Conservation (phyloP, 2,329 filamentous ascomycete species). For the Hymenotorrendiella dingleyae region DNA sequence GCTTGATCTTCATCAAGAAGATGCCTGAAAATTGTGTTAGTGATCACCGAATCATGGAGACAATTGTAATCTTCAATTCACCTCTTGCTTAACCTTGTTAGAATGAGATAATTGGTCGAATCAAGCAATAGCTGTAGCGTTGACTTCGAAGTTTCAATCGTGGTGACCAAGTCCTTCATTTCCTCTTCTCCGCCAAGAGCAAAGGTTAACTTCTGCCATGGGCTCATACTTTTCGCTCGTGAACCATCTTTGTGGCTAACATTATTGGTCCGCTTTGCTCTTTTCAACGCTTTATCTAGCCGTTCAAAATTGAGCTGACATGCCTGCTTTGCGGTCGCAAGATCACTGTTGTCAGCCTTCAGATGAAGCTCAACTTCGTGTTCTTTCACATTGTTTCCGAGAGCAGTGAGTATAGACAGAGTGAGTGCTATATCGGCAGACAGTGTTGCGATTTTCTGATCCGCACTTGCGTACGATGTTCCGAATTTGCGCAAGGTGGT, state of each 20-base stretch:
- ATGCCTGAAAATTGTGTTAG: background rate
- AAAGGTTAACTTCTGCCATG: background rate
- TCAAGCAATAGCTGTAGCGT: background rate
- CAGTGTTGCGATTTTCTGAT: background rate
- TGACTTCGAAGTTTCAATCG: constrained; percentile 3
- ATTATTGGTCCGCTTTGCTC: background rate
- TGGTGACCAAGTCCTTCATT: constrained; percentile 13
- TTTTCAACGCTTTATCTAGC: background rate
- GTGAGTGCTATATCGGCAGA: constrained; percentile 1
- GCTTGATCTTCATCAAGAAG: background rate
- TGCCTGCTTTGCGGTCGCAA: background rate
- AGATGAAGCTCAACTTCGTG: constrained; percentile 5
- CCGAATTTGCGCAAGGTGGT: background rate
- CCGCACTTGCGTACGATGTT: background rate
- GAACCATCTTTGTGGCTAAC: no score
- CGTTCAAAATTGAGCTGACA: background rate
- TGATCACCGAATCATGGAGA: background rate
- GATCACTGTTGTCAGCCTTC: constrained; percentile 1
- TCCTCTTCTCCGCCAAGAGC: background rate
- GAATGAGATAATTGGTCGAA: background rate
- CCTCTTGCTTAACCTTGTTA: background rate
- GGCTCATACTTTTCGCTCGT: background rate
- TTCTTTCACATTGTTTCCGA: background rate
- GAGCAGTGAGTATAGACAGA: background rate
- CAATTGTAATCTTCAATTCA: background rate